Conservation (phyloP, 139 green algal species). For the Nannochloris sp. region DNA sequence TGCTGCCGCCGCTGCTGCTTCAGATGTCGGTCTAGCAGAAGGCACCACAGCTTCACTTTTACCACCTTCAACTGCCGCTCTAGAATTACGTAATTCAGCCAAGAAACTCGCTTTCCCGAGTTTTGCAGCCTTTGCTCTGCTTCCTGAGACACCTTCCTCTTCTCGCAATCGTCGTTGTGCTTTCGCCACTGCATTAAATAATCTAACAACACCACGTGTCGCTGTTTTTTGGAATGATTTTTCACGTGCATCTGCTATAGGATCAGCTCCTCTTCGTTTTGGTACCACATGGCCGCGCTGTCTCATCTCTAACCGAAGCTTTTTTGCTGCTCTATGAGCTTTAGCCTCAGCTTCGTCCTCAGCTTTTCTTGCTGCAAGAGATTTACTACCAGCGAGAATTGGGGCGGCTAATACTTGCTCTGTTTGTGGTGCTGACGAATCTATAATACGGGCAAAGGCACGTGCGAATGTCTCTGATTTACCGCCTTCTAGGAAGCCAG, state of each 20-base stretch:
- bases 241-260: conserved; percentile 52
- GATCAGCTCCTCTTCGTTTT: conserved; percentile 51
- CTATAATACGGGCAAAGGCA: conserved; percentile 62
- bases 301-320: conserved; percentile 48
- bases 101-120: conserved; percentile 59
- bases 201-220: conserved; percentile 73
- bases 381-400: conserved; percentile 42
- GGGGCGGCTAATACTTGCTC: neutral
- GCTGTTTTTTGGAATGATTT: conserved; percentile 58
- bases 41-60: conserved; percentile 10
- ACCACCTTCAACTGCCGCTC: neutral
- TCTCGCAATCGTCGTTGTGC: conserved; percentile 49
- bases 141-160: conserved; percentile 20
- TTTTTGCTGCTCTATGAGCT: conserved; percentile 34
- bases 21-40: conserved; percentile 14
- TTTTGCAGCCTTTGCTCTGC: conserved; percentile 33
- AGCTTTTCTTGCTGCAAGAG: conserved; percentile 44
- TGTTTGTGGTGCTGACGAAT: conserved; percentile 1
- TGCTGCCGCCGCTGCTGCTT: conserved; percentile 3
- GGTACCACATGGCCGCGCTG: conserved; percentile 49
- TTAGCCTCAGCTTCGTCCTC: conserved; percentile 41
- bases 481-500: conserved; percentile 38
- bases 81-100: conserved; percentile 43
- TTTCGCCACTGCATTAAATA: conserved; percentile 85
- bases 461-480: conserved; percentile 64